These are phyloP conservation scores for Wickerhamia fluorescens DNA, from an alignment of 805 yeast species.

Conservation along the genomic window DNA sequence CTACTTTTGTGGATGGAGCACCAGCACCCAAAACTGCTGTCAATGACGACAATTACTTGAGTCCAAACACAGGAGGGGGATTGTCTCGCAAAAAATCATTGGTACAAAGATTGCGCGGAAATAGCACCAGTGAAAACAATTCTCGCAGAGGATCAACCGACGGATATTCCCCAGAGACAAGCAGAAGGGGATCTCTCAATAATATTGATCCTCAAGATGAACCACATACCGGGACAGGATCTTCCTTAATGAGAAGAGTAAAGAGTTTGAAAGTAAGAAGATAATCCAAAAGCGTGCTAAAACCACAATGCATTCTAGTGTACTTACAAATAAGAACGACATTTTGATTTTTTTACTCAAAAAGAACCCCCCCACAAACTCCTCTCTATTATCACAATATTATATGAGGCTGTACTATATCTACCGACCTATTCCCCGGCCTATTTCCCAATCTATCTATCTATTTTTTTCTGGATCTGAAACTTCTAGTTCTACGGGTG, in stretches of 20 bases:
- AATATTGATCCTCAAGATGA: conserved; percentile 6
- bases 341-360: no score
- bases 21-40: conserved; percentile 60
- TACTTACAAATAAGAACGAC: no score
- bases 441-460: no score
- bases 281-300: no score
- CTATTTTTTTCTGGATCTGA: no score
- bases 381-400: no score
- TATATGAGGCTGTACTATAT: no score
- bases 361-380: no score
- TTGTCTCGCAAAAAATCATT: conserved; percentile 80
- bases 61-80: conserved; percentile 27
- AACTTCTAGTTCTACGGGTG: no score
- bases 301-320: no score
- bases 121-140: conserved; percentile 23
- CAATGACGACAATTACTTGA: conserved; percentile 20
- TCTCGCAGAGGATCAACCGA: conserved; percentile 29
- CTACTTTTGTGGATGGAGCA: conserved; percentile 93
- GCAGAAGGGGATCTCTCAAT: conserved; percentile 10
- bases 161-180: conserved; percentile 5
- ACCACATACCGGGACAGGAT: conserved; percentile 7
- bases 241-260: conserved; percentile 71
- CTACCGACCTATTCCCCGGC: no score
- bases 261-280: conserved; percentile 76
- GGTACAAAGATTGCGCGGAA: conserved; percentile 53